phyloP scores from a whole-genome alignment of 1,284 basidiomycete genomes.

The Rugosomyces carneus region DNA sequence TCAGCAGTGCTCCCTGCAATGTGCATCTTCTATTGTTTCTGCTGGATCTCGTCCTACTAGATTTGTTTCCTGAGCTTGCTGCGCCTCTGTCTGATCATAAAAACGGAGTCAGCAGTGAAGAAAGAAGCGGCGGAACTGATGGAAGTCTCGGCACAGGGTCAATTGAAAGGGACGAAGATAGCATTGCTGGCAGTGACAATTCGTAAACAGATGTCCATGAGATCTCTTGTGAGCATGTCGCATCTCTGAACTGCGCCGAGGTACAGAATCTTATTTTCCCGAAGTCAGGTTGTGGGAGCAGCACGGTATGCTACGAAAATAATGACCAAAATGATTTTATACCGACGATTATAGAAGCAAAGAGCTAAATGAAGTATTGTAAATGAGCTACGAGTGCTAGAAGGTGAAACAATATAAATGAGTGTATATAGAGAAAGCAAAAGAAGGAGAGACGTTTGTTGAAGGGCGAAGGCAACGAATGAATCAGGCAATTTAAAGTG shows the following conservation, averaged over 20 bases:
- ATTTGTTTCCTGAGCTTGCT: slow-evolving; percentile 18
- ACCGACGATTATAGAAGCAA: too few species aligned
- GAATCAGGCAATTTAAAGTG: too few species aligned
- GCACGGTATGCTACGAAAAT: too few species aligned
- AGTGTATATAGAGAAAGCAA: too few species aligned
- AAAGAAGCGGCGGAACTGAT: not conserved
- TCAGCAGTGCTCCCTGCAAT: slow-evolving; percentile 19
- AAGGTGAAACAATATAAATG: not conserved
- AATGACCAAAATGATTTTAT: too few species aligned
- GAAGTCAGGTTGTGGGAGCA: too few species aligned
- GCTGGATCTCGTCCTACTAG: slow-evolving; percentile 16
- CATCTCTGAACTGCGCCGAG: too few species aligned
- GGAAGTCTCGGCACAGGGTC: not conserved
- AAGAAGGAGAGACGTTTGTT: too few species aligned
- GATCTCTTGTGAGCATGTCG: too few species aligned
- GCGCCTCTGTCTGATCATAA: not conserved
- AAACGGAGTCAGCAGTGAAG: not conserved
- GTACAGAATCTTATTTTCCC: too few species aligned
- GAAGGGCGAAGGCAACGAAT: too few species aligned
- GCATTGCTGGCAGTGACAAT: slow-evolving; percentile 7
- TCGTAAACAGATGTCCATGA: too few species aligned
- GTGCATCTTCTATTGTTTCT: slow-evolving; percentile 17
- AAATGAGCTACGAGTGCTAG: not conserved
- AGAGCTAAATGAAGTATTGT: not conserved
- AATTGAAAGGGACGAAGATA: slow-evolving; percentile 1